A percentile compares a stretch with the other conserved stretches of the same genome.
phyloP scores from a whole-genome alignment of 2,329 filamentous ascomycete genomes.

The Penicillium polonicum region DNA sequence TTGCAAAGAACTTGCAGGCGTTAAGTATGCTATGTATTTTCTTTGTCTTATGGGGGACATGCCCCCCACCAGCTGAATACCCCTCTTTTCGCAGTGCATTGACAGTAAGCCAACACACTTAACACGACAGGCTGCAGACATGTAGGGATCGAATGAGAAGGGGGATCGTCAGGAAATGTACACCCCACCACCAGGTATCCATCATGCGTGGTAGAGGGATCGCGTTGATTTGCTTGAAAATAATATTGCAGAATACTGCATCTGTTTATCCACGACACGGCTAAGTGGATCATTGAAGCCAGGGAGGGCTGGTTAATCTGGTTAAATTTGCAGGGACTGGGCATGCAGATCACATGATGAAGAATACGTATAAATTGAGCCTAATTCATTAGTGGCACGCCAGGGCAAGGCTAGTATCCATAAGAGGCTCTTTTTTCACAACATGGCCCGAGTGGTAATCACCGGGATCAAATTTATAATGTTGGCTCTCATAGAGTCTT shows the following conservation, averaged over 20 bases:
- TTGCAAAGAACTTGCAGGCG: too few species aligned
- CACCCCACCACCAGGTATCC: neutral
- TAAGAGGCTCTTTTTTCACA: neutral
- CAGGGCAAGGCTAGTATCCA: neutral
- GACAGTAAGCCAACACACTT: neutral
- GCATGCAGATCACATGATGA: neutral
- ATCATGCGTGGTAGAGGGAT: neutral
- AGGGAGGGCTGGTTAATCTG: too few species aligned
- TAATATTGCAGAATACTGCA: neutral
- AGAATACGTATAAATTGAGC: neutral
- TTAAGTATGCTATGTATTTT: too few species aligned
- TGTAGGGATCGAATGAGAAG: neutral
- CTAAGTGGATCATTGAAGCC: neutral
- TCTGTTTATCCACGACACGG: neutral
- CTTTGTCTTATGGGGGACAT: neutral
- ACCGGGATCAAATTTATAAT: constrained; percentile 1
- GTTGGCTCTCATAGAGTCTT: constrained; percentile 8
- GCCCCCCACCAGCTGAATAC: neutral
- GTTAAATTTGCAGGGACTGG: neutral
- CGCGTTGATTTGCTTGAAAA: neutral
- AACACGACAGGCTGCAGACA: neutral
- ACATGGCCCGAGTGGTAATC: constrained; percentile 11
- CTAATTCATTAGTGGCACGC: neutral
- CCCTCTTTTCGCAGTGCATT: neutral
- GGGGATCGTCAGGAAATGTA: neutral